Evolutionary conservation across 2,329 filamentous ascomycete species (phyloP).

Genomic region (Thermothelomyces thermophilus): DNA sequence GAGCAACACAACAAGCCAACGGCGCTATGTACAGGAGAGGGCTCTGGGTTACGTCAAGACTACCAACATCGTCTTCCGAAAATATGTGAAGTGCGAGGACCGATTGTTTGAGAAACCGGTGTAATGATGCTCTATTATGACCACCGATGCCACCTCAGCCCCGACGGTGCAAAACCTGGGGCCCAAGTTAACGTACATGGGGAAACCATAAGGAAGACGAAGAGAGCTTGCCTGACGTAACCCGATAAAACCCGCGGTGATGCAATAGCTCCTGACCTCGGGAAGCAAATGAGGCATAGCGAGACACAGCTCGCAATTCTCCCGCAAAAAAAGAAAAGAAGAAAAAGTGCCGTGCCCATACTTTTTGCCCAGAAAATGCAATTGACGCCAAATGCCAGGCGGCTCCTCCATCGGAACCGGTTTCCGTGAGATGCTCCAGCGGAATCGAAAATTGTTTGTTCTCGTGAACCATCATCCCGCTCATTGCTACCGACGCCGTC

Average conservation of each 20-base stretch:
- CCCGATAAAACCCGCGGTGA: slow-evolving; percentile 32
- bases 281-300: slow-evolving; percentile 7
- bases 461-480: slow-evolving; percentile 14
- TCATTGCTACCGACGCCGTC: slow-evolving; percentile 20
- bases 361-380: slow-evolving; percentile 19
- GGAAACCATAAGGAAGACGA: slow-evolving; percentile 54
- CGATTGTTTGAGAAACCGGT: slow-evolving; percentile 33
- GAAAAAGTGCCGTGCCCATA: background rate
- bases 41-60: slow-evolving; percentile 44
- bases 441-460: slow-evolving; percentile 10
- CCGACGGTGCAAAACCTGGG: slow-evolving; percentile 29
- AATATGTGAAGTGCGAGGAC: slow-evolving; percentile 34
- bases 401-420: slow-evolving; percentile 14
- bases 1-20: slow-evolving; percentile 27
- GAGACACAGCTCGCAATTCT: background rate
- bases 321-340: no score
- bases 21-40: slow-evolving; percentile 38
- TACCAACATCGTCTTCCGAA: slow-evolving; percentile 58
- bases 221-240: slow-evolving; percentile 60
- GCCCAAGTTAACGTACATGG: slow-evolving; percentile 60
- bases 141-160: slow-evolving; percentile 32
- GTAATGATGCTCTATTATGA: slow-evolving; percentile 45
- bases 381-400: slow-evolving; percentile 12
- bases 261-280: slow-evolving; percentile 21
- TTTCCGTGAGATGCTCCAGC: slow-evolving; percentile 21